phyloP scores from a whole-genome alignment of 2,329 filamentous ascomycete species.

The Penicillium palitans region DNA sequence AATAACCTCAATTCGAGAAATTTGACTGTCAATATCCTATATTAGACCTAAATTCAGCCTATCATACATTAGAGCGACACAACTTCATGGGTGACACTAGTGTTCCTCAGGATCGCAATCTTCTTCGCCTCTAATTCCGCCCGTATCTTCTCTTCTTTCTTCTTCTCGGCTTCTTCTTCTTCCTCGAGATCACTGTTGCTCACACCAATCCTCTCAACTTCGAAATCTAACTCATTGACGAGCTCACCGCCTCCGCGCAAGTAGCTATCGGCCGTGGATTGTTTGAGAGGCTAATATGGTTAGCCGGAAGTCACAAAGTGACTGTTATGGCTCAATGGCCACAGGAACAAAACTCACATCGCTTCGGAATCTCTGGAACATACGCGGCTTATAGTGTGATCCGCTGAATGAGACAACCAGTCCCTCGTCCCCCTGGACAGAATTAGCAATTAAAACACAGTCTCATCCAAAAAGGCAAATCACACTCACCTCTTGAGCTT shows the following conservation, averaged over 20 bases:
- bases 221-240: not conserved
- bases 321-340: not conserved
- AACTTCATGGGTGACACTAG: not conserved
- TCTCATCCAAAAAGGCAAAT: too few species aligned
- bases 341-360: not conserved
- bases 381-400: too few species aligned
- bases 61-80: too few species aligned
- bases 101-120: not conserved
- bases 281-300: not conserved
- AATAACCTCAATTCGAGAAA: not conserved
- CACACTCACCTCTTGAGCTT: too few species aligned
- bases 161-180: not conserved
- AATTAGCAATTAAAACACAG: too few species aligned
- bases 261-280: not conserved
- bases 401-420: too few species aligned
- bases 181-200: too few species aligned
- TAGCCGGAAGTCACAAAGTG: not conserved
- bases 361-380: not conserved
- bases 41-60: not conserved
- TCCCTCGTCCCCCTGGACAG: too few species aligned
- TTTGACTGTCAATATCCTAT: not conserved
- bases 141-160: not conserved
- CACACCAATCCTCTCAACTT: not conserved
- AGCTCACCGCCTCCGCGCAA: not conserved
- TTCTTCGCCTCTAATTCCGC: not conserved